phyloP scores from a whole-genome alignment of 495 filamentous ascomycete genomes.

The Staphylotrichum tortipilum region DNA sequence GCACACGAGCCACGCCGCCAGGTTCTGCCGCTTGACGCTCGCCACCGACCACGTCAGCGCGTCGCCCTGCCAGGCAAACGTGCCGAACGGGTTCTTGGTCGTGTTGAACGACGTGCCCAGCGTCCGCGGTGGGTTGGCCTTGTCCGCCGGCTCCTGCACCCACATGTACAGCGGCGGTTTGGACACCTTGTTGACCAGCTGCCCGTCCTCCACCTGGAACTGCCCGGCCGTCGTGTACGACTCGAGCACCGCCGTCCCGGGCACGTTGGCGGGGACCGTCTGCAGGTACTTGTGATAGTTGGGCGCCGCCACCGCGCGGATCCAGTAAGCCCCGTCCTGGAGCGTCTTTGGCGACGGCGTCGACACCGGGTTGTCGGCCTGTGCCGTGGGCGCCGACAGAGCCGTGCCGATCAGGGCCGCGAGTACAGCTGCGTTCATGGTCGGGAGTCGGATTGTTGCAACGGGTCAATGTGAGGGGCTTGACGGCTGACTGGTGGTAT shows the following conservation, averaged over 20 bases:
- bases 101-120: constrained; percentile 45
- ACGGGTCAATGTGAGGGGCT: neutral
- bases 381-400: constrained; percentile 8
- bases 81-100: constrained; percentile 47
- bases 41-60: constrained; percentile 44
- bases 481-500: neutral
- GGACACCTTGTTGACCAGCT: constrained; percentile 47
- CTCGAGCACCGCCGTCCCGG: constrained; percentile 44
- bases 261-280: constrained; percentile 39
- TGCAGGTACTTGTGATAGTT: constrained; percentile 60
- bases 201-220: constrained; percentile 48
- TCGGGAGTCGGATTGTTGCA: neutral
- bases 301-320: constrained; percentile 49
- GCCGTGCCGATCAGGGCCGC: constrained; percentile 13
- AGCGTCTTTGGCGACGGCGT: constrained; percentile 30
- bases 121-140: constrained; percentile 32
- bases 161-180: constrained; percentile 34
- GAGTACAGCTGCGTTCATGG: constrained; percentile 8
- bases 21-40: constrained; percentile 44
- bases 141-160: constrained; percentile 42
- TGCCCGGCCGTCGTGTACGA: constrained; percentile 50
- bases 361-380: constrained; percentile 7
- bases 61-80: constrained; percentile 51
- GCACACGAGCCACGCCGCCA: constrained; percentile 52
- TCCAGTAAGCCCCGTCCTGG: constrained; percentile 48